Percentiles rank a stretch among this genome's conserved stretches.
Evolutionary conservation across 78 protist genomes (phyloP).

Genomic region (Neovahlkampfia damariscottae): DNA sequence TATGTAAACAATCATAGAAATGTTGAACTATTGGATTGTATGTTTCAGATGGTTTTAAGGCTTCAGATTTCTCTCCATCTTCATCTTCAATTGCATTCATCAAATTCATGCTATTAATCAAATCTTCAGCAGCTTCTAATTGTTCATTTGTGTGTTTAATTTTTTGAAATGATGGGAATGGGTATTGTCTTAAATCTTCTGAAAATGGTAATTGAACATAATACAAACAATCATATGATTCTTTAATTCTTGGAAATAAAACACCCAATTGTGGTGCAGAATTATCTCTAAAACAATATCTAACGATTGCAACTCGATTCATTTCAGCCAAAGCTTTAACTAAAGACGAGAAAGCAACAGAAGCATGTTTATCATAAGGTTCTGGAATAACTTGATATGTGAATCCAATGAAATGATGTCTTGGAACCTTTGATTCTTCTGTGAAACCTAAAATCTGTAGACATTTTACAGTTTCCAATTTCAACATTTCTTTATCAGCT

Average conservation of each 20-base stretch:
- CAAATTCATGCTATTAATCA: constrained; percentile 11
- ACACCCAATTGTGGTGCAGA: constrained; percentile 3
- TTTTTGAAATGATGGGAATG: neutral
- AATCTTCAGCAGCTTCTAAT: constrained; percentile 4
- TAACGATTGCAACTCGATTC: neutral
- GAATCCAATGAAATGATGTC: constrained; percentile 6
- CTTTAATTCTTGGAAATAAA: neutral
- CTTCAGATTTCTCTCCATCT: constrained; percentile 1
- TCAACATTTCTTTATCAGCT: neutral
- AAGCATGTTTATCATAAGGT: neutral
- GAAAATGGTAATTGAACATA: constrained; percentile 1
- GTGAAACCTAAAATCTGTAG: constrained; percentile 6
- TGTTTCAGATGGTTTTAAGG: constrained; percentile 4
- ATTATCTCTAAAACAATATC: constrained; percentile 3
- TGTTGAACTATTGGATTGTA: constrained; percentile 23
- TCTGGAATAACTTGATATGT: neutral
- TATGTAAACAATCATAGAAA: constrained; percentile 8
- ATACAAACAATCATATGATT: neutral
- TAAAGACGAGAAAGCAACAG: neutral
- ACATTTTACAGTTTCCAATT: neutral
- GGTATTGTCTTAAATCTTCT: constrained; percentile 22
- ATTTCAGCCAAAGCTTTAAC: constrained; percentile 12
- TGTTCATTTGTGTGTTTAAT: neutral
- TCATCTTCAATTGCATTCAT: neutral
- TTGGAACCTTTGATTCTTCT: neutral